Evolutionary conservation across 2,329 filamentous ascomycete species (phyloP).

Genomic region (Colletotrichum lupini): DNA sequence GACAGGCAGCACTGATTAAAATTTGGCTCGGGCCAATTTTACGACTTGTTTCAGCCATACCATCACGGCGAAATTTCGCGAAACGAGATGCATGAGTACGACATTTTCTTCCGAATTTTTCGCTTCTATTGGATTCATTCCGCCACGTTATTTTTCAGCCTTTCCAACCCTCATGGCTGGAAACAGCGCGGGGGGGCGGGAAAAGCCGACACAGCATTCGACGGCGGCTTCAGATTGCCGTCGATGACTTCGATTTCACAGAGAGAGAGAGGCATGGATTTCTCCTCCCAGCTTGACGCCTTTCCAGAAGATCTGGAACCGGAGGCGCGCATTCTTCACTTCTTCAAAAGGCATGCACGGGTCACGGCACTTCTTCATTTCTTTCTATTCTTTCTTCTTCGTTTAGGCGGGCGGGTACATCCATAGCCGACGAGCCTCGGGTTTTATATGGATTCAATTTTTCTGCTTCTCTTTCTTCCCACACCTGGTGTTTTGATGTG

Average conservation of each 20-base stretch:
- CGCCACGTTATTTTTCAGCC: not conserved
- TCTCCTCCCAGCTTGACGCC: not conserved
- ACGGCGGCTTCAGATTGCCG: not conserved
- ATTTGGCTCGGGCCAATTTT: constrained; percentile 40
- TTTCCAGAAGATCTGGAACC: constrained; percentile 18
- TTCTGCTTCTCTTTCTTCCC: not conserved
- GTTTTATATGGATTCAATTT: constrained; percentile 5
- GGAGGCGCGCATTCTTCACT: constrained; percentile 16
- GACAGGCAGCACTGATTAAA: constrained; percentile 42
- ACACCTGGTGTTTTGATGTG: constrained; percentile 17
- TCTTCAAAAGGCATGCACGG: constrained; percentile 25
- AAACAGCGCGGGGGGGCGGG: not conserved
- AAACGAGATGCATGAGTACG: constrained; percentile 35
- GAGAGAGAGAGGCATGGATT: constrained; percentile 4
- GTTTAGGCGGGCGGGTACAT: constrained; percentile 25
- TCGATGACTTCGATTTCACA: not conserved
- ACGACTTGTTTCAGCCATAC: constrained; percentile 43
- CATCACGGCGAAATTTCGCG: constrained; percentile 23
- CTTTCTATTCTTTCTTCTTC: constrained; percentile 10
- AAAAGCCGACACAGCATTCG: not conserved
- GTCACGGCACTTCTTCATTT: constrained; percentile 16
- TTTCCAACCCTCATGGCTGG: not conserved
- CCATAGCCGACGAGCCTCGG: constrained; percentile 12
- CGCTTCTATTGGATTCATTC: constrained; percentile 8
- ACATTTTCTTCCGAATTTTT: constrained; percentile 27